Base-by-base conservation (phyloP, 2,329 filamentous ascomycete genomes). In the Stachybotrys echinatus region DNA sequence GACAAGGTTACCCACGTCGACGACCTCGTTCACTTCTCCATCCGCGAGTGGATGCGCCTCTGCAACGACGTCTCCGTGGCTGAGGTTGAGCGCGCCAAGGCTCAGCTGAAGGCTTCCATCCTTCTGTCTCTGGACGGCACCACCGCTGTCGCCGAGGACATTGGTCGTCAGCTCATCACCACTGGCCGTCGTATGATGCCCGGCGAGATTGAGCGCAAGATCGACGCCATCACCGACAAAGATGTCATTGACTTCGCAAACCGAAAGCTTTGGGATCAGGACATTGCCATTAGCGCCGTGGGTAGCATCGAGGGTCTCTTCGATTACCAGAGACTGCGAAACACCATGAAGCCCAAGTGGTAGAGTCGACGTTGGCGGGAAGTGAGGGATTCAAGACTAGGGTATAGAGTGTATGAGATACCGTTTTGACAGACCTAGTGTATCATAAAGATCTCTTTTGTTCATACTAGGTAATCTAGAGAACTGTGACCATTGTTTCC, bases 61-160 rank as follows among this genome's bases (percentile, higher is more conserved):
- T 94, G 89, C 64, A 86, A 85, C 79, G 88, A 85, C 74, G 94
- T 99, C 64, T 85, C 81, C 65, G 82, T 90, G 67, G 85, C 92
- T 58, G 94, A 99, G 78, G 88, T 92, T 54, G 94, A 99, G 84
- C 92, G 94, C 62, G 94, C 94, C 74, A 99, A 99, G 84, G 89
- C 94, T 57, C 94, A 99, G 79, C 87, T 99, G 65, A 99, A 99
- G 84, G 94, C 94, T 55, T 96, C 92, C 49, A 92, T 99, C 66
- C 89, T 99, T 55, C 85, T 99, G 58, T 95, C 91, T 48, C 89
- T 99, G 27, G 94, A 99, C 71, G 95, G 92, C 71, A 97, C 94
- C 67, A 97, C 94, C 45, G 91, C 94, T 62, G 87, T 96, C 49
- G 94, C 94, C 54, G 94, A 99, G 80, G 94, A 99, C 70, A 96